Evolutionary conservation across 2,329 filamentous ascomycete species (phyloP).

Genomic region (Alternaria longipes): DNA sequence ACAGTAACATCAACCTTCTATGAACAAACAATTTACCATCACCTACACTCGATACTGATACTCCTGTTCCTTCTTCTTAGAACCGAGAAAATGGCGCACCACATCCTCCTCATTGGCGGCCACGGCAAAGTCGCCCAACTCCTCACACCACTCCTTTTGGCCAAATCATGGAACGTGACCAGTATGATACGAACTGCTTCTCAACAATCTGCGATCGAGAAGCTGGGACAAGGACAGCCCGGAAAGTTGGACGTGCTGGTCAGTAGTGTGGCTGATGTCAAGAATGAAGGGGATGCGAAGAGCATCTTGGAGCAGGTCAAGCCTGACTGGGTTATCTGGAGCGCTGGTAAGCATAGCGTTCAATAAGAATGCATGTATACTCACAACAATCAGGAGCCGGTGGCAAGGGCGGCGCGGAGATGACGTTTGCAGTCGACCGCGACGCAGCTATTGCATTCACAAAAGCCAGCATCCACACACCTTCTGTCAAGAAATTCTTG

Average conservation of each 20-base stretch:
- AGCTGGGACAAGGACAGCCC: constrained; percentile 65
- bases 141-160: constrained; percentile 78
- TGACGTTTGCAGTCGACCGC: constrained; percentile 63
- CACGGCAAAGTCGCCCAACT: constrained; percentile 81
- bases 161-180: constrained; percentile 78
- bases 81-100: constrained; percentile 39
- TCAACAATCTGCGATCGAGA: constrained; percentile 71
- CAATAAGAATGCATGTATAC: background rate
- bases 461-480: constrained; percentile 56
- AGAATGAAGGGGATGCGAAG: constrained; percentile 68
- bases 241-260: constrained; percentile 75
- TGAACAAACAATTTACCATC: background rate
- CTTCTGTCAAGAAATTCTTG: constrained; percentile 62
- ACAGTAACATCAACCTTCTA: background rate
- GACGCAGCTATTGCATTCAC: constrained; percentile 66
- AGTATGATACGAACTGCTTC: constrained; percentile 78
- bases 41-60: background rate
- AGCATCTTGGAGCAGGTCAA: constrained; percentile 68
- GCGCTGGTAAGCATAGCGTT: constrained; percentile 62
- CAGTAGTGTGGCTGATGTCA: constrained; percentile 75
- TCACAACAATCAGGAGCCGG: constrained; percentile 57
- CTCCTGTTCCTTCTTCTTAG: background rate
- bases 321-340: constrained; percentile 74
- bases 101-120: constrained; percentile 77
- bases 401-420: constrained; percentile 61